These are phyloP conservation scores for Fusarium poae DNA, from an alignment of 2,329 filamentous ascomycete species.

Conservation along the genomic window DNA sequence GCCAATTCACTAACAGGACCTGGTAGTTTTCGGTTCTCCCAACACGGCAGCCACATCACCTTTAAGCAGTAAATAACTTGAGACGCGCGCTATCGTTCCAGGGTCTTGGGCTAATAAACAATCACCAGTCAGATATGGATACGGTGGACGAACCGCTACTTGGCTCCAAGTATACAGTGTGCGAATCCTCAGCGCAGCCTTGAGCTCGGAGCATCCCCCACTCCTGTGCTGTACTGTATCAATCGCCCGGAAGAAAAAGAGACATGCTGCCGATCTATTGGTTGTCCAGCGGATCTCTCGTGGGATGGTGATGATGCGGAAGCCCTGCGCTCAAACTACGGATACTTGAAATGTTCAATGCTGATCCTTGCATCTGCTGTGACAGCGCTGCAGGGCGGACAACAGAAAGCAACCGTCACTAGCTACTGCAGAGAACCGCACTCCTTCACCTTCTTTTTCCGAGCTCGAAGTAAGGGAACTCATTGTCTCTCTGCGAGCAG, in stretches of 20 bases:
- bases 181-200: conserved; percentile 43
- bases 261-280: conserved; percentile 31
- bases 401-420: conserved; percentile 15
- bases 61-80: neutral
- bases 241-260: conserved; percentile 28
- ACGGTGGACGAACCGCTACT: conserved; percentile 36
- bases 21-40: conserved; percentile 1
- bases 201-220: conserved; percentile 44
- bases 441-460: neutral
- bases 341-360: conserved; percentile 12
- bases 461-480: conserved; percentile 1
- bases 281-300: conserved; percentile 18
- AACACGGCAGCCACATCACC: neutral
- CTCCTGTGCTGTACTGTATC: conserved; percentile 15
- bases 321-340: neutral
- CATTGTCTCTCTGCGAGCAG: conserved; percentile 10
- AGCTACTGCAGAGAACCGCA: conserved; percentile 12
- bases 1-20: conserved; percentile 12
- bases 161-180: conserved; percentile 45
- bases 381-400: conserved; percentile 20
- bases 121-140: neutral
- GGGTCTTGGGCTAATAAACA: neutral
- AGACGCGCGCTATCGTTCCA: neutral
- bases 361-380: conserved; percentile 22
- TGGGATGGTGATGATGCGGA: conserved; percentile 20